Base-by-base conservation (phyloP, 2,329 filamentous ascomycete species). In the Colletotrichum tofieldiae region DNA sequence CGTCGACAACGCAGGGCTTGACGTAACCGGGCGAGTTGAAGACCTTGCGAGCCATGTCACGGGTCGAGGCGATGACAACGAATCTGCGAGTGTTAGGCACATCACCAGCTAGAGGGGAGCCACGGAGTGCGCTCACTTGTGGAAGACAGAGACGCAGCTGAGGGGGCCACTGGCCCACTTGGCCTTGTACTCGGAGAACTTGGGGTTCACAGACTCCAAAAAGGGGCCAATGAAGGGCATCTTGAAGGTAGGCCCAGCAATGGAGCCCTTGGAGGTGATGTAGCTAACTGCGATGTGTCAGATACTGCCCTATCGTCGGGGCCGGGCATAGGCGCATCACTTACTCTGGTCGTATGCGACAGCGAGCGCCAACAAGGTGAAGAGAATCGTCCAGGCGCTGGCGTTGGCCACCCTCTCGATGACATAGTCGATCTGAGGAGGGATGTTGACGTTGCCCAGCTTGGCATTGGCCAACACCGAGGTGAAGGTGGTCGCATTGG, bases 111-210 rank as follows among this genome's bases (percentile, higher is more conserved):
- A 12, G 45, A 54, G 29, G 37, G 18, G 26, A 23, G 43, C 14
- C 35, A 55, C 18, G 39, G 23, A 37, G 9, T 8, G 35, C 4
- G n/a, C 35, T 55, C 43, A 71, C 94, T 98, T 99, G 91, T 99
- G 96, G 87, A 99, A 99, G 78, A 99, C 95, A 2, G 95, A 98
- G 74, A 99, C 96, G 80, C 96, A 99, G 87, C 95, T 98, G 77
- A 99, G 87, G 59, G 94, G 92, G 58, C 94, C 96, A 79, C 94
- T 97, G 78, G 89, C 83, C 96, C 96, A 99, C 88, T 98, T 98
- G 73, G 89, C 92, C 82, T 95, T 89, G 86, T 99, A 99, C 79
- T 95, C 90, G 73, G 93, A 91, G 81, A 98, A 98, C 79, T 96
- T 94, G 70, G 96, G 96, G 82, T 97, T 92, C 78, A 98, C 87